Evolutionary conservation across 371 early-diverging fungal species (phyloP), one percentile per base, ranked within the genome.

Genomic region (Nematocida sp.): DNA sequence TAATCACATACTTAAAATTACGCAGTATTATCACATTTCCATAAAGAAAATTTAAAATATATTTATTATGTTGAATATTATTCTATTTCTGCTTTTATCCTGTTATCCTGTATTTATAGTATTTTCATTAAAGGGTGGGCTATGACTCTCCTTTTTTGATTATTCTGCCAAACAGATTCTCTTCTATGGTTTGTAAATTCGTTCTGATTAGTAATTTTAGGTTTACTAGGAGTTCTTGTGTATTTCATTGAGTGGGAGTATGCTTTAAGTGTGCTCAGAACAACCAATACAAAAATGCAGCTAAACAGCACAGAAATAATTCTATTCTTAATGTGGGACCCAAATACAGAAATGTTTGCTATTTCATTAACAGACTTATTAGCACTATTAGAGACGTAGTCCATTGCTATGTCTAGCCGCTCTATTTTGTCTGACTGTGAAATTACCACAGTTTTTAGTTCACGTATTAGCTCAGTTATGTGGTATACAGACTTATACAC

Each of bases 391-490:
- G 80, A 15, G 3, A 78, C 70, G 13, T n/a, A 18, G 60, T 78
- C 80, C 80, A 78, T 78, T 11, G 71, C 70, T n/a, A 33, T 33
- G 39, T 82, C 82, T 18, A 82, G 72, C 54, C 82, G 78, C 23
- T 82, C 82, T 80, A 82, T 82, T 47, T 72, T 82, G n/a, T 82
- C 73, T 4, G 82, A 76, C 58, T 82, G 82, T n/a, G 73, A 72
- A 9, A 73, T 73, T 1, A 82, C 66, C 3, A 82, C 73, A 7
- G 74, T 39, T 44, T 82, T 82, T 15, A 82, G 72, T 62, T 82
- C 82, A 11, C 54, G 13, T 11, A 82, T 72, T 13, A 82, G 20
- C 13, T 13, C 62, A 23, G 61, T 60, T 54, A 82, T 82, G 56
- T 56, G 66, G 61, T 64, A 80, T 11, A 82, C 72, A 11, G 82